Evolutionary conservation across 441 rosid genomes (phyloP), one percentile per base, ranked within the genome.

Genomic region (Sinapis alba): DNA sequence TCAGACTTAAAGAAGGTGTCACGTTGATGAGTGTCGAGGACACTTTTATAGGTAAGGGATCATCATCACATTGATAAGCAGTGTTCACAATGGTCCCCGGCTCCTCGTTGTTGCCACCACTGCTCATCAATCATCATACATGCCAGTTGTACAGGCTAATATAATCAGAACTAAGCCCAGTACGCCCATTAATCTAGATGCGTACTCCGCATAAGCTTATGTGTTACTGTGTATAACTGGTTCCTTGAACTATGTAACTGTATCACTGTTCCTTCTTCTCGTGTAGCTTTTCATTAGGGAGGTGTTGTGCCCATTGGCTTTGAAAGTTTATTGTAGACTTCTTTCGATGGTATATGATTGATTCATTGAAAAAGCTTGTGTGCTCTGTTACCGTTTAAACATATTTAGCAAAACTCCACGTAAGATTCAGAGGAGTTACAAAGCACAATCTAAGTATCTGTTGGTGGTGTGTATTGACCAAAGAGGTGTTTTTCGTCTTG

Each of bases 401-500:
- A 84, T 73, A 81, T 43, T 69, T 77, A 47, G 64, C 60, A 61
- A 72, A 72, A 38, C 75, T 80, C 78, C 43, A 71, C 27, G 30
- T 26, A 64, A 24, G 57, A 65, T 73, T 6, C 23, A 72, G 45
- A 57, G 50, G 68, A 62, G 54, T 64, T 15, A 54, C 67, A 63
- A 59, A 71, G 62, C 67, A 66, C 56, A 74, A 21, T 45, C 27
- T 15, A 13, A 19, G 21, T 8, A 23, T 45, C 58, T 71, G 72
- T 85, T 61, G 73, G 71, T 61, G 80, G 73, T 72, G 76, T 86
- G 50, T 69, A 83, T 75, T 90, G 90, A 12, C 97, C 97, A 82
- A 96, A 90, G 71, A 79, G 87, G 51, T 88, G 87, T 51, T 90
- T 96, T 62, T 90, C 92, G 56, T 86, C 87, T 5, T 76, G 87